Evolutionary conservation across 148 eudicot species (phyloP).

Genomic region (Diospyros lotus): DNA sequence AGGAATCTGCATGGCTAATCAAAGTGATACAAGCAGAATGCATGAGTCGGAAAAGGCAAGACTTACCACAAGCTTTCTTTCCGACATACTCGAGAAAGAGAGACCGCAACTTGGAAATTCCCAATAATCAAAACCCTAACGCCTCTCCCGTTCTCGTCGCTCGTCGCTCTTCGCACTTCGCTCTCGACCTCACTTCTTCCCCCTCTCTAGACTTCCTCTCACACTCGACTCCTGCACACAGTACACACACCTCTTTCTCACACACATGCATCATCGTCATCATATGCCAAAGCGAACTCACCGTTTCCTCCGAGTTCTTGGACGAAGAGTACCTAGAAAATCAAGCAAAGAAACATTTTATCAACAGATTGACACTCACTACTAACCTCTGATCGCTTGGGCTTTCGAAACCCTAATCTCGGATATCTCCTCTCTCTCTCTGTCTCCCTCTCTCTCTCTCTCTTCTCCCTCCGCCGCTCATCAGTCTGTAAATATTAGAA

Average conservation of each 20-base stretch:
- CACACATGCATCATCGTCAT: slow-evolving; percentile 54
- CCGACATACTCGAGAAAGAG: slow-evolving; percentile 34
- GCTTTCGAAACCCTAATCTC: slow-evolving; percentile 11
- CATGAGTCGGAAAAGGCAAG: background rate
- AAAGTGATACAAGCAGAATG: background rate
- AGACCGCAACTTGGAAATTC: background rate
- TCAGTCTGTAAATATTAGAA: background rate
- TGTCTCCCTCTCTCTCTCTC: background rate
- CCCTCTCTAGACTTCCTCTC: slow-evolving; percentile 58
- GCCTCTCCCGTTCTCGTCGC: slow-evolving; percentile 6
- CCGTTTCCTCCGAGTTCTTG: slow-evolving; percentile 11
- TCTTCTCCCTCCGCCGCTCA: slow-evolving; percentile 13
- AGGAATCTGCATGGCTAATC: background rate
- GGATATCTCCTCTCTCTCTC: background rate
- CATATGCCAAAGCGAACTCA: slow-evolving; percentile 34
- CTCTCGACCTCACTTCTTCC: slow-evolving; percentile 39
- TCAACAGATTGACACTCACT: slow-evolving; percentile 13
- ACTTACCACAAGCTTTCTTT: slow-evolving; percentile 92
- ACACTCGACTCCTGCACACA: slow-evolving; percentile 88
- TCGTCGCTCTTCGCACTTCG: slow-evolving; percentile 8
- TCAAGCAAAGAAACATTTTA: background rate
- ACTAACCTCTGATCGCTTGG: slow-evolving; percentile 9
- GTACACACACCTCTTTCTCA: slow-evolving; percentile 97
- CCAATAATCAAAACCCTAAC: no score
- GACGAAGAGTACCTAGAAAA: slow-evolving; percentile 8